Percentiles rank a stretch among this genome's conserved stretches.
phyloP scores from a whole-genome alignment of 1,139 yeast genomes.

The Sugiyamaella sp. region DNA sequence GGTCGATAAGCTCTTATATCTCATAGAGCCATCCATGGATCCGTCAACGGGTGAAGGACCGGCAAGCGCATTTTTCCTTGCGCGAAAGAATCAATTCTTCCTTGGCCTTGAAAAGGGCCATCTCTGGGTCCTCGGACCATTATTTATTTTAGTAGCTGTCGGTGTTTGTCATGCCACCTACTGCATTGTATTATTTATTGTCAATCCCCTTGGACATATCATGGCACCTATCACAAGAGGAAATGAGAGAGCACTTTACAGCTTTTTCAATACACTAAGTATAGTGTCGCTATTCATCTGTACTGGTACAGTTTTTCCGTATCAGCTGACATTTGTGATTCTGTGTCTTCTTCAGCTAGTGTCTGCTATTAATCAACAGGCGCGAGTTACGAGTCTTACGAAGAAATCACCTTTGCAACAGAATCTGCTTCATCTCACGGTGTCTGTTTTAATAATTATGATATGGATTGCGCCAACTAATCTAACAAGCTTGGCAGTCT shows the following conservation, averaged over 20 bases:
- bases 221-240: not conserved
- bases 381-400: not conserved
- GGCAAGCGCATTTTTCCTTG: constrained; percentile 29
- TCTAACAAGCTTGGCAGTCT: constrained; percentile 41
- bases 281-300: not conserved
- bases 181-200: constrained; percentile 29
- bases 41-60: constrained; percentile 33
- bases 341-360: constrained; percentile 48
- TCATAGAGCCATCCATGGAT: constrained; percentile 43
- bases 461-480: constrained; percentile 41
- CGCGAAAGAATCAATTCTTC: constrained; percentile 48
- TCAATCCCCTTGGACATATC: constrained; percentile 17
- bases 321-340: constrained; percentile 43
- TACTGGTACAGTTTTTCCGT: constrained; percentile 14
- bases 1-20: constrained; percentile 34
- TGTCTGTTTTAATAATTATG: constrained; percentile 39
- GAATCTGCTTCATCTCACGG: constrained; percentile 28
- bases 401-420: not conserved
- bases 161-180: constrained; percentile 49
- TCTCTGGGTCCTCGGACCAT: constrained; percentile 60
- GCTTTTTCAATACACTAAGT: constrained; percentile 2
- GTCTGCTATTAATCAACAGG: constrained; percentile 12
- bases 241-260: constrained; percentile 2
- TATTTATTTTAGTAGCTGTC: constrained; percentile 57
- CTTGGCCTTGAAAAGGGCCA: constrained; percentile 66